A percentile compares a stretch with the other conserved stretches of the same genome.
Conservation (phyloP, 1,284 basidiomycete species). For the Heterobasidion annosum region DNA sequence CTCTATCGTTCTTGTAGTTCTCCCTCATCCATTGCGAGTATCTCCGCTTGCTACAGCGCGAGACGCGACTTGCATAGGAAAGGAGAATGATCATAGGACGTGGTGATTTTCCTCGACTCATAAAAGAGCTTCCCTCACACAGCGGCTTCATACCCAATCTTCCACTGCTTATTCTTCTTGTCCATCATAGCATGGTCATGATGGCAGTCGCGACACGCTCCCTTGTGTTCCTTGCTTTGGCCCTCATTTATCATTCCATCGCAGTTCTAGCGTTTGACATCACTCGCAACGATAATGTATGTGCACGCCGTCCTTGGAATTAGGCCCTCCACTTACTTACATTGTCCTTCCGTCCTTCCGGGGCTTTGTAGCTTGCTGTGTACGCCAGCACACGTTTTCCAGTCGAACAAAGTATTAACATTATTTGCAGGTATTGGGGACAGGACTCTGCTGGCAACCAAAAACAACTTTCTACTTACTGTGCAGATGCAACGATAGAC, state of each 20-base stretch:
- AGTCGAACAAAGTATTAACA: neutral
- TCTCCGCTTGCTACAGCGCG: no score
- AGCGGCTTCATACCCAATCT: no score
- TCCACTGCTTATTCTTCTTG: no score
- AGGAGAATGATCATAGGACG: no score
- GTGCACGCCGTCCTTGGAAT: constrained; percentile 6
- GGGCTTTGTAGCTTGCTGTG: constrained; percentile 14
- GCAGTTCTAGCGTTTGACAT: constrained; percentile 14
- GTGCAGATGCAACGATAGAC: constrained; percentile 38
- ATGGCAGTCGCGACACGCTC: neutral
- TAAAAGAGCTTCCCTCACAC: no score
- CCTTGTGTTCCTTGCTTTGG: neutral
- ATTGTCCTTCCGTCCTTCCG: neutral
- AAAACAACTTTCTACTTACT: constrained; percentile 36
- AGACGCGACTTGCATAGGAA: no score
- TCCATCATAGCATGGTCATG: no score
- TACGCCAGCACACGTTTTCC: constrained; percentile 4
- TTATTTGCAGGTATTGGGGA: constrained; percentile 23
- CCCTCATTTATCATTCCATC: neutral
- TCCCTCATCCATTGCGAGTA: no score
- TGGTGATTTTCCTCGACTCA: no score
- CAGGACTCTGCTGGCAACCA: constrained; percentile 43
- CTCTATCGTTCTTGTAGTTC: no score
- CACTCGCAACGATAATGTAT: constrained; percentile 20
- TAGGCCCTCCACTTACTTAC: constrained; percentile 5